These are phyloP conservation scores for Poteriospumella lacustris DNA, from an alignment of 108 stramenopile species.

Conservation along the genomic window DNA sequence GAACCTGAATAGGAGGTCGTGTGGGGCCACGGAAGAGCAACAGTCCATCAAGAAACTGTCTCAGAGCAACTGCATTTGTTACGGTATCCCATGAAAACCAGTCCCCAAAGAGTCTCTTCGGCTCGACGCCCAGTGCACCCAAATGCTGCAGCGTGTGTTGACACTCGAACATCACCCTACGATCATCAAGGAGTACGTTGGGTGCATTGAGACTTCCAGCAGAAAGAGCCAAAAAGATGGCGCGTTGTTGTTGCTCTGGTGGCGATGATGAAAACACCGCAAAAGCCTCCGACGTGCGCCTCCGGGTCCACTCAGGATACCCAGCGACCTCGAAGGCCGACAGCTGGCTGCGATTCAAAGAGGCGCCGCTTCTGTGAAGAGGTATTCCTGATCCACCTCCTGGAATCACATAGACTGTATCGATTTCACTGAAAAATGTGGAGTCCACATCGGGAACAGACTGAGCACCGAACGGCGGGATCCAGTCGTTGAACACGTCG, in stretches of 20 bases:
- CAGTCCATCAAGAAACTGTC: constrained; percentile 18
- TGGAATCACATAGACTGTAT: constrained; percentile 24
- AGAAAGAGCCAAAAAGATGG: constrained; percentile 20
- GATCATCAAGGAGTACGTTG: background rate
- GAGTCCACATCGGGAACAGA: no score
- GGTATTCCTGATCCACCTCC: constrained; percentile 16
- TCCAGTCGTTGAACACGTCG: no score
- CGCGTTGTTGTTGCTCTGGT: background rate
- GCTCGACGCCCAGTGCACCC: background rate
- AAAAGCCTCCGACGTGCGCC: background rate
- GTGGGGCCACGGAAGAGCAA: background rate
- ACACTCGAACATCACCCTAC: constrained; percentile 11
- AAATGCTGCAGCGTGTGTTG: constrained; percentile 17
- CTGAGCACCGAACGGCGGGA: no score
- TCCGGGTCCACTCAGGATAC: constrained; percentile 20
- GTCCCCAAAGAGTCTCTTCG: background rate
- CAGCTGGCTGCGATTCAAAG: background rate
- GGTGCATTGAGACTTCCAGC: constrained; percentile 27
- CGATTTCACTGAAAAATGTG: no score
- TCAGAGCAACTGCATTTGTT: constrained; percentile 11
- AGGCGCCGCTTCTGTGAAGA: background rate
- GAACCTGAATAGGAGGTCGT: background rate
- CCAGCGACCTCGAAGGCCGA: background rate
- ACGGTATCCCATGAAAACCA: constrained; percentile 25
- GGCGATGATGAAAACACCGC: background rate